phyloP scores from a whole-genome alignment of 306 rosid species.

The Quercus aquifolioides region DNA sequence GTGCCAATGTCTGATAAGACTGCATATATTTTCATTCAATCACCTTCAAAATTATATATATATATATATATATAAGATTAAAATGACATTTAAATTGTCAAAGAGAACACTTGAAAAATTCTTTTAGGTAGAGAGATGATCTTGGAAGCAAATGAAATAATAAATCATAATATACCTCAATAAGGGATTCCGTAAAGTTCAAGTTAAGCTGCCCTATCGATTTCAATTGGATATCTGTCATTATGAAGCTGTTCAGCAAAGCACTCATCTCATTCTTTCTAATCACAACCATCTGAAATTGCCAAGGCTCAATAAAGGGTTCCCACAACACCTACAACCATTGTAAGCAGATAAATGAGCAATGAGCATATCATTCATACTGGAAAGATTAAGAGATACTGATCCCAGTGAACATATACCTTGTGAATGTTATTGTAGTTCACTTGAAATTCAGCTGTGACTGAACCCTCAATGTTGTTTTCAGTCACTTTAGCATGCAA shows the following conservation, averaged over 20 bases:
- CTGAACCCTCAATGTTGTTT: constrained; percentile 51
- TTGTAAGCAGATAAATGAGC: constrained; percentile 15
- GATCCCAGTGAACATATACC: constrained; percentile 35
- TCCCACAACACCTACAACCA: constrained; percentile 85
- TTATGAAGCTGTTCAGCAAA: constrained; percentile 51
- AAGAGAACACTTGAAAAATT: neutral
- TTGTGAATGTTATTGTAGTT: constrained; percentile 85
- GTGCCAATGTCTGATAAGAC: neutral
- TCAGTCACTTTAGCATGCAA: constrained; percentile 41
- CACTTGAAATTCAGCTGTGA: constrained; percentile 54
- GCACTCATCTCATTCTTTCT: constrained; percentile 62
- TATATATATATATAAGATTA: neutral
- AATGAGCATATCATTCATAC: constrained; percentile 22
- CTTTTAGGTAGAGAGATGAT: neutral
- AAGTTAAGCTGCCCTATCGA: constrained; percentile 68
- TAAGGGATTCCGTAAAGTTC: constrained; percentile 77
- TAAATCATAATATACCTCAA: constrained; percentile 55
- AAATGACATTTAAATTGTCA: neutral
- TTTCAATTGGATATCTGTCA: constrained; percentile 61
- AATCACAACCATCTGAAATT: constrained; percentile 50
- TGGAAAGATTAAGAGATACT: neutral
- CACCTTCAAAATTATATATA: neutral
- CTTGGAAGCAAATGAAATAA: neutral
- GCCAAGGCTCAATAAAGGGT: constrained; percentile 95
- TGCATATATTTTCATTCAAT: too few species aligned